These are phyloP conservation scores for Jasminum sambac DNA, from an alignment of 257 asterid species.

Conservation along the genomic window DNA sequence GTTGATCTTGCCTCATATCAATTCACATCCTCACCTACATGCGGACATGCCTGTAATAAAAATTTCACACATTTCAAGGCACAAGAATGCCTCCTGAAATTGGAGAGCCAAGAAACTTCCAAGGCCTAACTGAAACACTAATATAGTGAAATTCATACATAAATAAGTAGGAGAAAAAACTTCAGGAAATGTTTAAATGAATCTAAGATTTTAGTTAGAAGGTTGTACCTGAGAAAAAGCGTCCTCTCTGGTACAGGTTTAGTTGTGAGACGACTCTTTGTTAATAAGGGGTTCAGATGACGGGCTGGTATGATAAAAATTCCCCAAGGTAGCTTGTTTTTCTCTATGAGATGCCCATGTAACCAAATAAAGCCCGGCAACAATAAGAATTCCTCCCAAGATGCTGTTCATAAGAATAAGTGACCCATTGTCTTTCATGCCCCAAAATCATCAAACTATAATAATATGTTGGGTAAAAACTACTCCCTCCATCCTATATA, in stretches of 20 bases:
- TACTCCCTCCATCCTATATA: no score
- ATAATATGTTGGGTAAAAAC: neutral
- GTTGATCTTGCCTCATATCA: no score
- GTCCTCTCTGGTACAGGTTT: constrained; percentile 56
- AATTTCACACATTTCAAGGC: constrained; percentile 13
- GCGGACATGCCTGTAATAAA: no score
- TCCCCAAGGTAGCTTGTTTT: constrained; percentile 37
- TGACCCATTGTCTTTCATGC: neutral
- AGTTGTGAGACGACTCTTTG: constrained; percentile 46
- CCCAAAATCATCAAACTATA: neutral
- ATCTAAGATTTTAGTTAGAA: constrained; percentile 50
- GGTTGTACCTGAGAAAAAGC: constrained; percentile 52
- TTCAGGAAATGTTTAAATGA: constrained; percentile 24
- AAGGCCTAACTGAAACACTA: neutral
- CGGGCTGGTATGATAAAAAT: constrained; percentile 34
- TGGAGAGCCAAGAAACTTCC: constrained; percentile 4
- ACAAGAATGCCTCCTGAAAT: neutral
- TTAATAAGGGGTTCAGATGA: constrained; percentile 48
- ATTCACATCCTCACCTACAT: no score
- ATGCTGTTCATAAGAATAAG: constrained; percentile 51
- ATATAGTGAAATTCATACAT: neutral
- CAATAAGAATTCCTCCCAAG: constrained; percentile 74
- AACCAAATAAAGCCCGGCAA: constrained; percentile 88
- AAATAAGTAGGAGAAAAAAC: constrained; percentile 14
- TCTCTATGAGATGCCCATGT: constrained; percentile 89